phyloP scores from a whole-genome alignment of 345 rosid species.

The Erysimum cheiranthoides region DNA sequence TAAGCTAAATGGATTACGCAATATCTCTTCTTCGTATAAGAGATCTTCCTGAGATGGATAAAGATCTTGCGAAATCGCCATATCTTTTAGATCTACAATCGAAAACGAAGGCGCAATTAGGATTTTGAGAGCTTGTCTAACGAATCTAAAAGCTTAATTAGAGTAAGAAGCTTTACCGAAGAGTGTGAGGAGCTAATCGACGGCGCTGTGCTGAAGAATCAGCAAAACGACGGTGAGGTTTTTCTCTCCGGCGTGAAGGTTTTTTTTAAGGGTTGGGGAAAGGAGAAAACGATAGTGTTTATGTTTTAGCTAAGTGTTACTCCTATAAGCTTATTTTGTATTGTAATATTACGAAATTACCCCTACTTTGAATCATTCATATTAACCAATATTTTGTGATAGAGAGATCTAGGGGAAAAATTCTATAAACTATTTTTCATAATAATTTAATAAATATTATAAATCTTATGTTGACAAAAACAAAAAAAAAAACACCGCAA shows the following conservation, averaged over 20 bases:
- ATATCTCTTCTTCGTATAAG: constrained; percentile 81
- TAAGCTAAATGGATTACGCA: constrained; percentile 82
- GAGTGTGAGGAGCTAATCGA: background rate
- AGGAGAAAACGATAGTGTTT: background rate
- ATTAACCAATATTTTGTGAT: too few relatives aligned
- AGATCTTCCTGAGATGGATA: constrained; percentile 91
- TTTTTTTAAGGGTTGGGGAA: constrained; percentile 20
- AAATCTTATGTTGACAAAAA: too few relatives aligned
- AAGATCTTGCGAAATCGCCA: constrained; percentile 76
- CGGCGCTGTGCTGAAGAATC: constrained; percentile 16
- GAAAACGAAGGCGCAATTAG: background rate
- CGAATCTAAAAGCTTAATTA: background rate
- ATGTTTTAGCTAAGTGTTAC: background rate
- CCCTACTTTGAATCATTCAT: background rate
- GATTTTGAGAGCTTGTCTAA: constrained; percentile 6
- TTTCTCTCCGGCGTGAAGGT: constrained; percentile 6
- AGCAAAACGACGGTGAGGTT: constrained; percentile 28
- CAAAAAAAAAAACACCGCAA: too few relatives aligned
- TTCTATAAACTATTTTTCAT: too few relatives aligned
- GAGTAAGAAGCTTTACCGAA: constrained; percentile 5
- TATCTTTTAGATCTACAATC: constrained; percentile 39
- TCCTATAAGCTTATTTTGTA: background rate
- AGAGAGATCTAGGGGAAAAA: too few relatives aligned
- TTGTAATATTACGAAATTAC: background rate
- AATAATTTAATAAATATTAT: too few relatives aligned